Evolutionary conservation across 2,329 filamentous ascomycete species (phyloP).

Genomic region (Chaetomium strumarium): DNA sequence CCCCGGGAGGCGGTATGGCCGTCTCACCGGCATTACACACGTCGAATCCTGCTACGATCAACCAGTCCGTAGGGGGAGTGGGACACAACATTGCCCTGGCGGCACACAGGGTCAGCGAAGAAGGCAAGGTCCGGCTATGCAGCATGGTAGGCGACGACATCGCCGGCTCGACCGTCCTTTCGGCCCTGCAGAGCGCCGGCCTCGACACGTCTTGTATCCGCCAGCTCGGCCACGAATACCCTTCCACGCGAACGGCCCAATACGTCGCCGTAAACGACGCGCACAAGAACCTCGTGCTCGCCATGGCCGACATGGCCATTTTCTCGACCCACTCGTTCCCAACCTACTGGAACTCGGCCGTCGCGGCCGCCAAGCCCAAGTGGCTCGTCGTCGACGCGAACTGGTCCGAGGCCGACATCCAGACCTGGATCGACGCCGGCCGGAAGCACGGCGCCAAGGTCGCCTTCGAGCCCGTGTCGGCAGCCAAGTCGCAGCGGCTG

Average conservation of each 20-base stretch:
- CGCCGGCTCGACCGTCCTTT: constrained; percentile 67
- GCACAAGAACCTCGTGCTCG: constrained; percentile 77
- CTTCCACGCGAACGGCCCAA: constrained; percentile 68
- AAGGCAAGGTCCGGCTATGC: constrained; percentile 62
- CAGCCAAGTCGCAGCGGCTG: constrained; percentile 65
- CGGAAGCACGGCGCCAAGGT: constrained; percentile 52
- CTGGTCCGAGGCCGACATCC: constrained; percentile 63
- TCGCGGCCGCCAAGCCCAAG: constrained; percentile 53
- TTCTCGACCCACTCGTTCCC: constrained; percentile 54
- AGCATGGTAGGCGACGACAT: constrained; percentile 76
- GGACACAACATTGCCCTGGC: constrained; percentile 88
- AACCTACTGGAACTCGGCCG: constrained; percentile 53
- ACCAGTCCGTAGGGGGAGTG: constrained; percentile 81
- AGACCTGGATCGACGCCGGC: constrained; percentile 60
- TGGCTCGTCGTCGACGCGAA: constrained; percentile 87
- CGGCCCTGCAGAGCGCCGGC: constrained; percentile 56
- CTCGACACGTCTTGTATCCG: constrained; percentile 61
- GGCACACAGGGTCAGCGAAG: constrained; percentile 60
- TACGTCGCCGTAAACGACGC: constrained; percentile 86
- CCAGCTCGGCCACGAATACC: constrained; percentile 43
- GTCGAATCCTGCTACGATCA: constrained; percentile 79
- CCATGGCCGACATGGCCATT: constrained; percentile 94
- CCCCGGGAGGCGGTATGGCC: constrained; percentile 22
- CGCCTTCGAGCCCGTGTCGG: constrained; percentile 86
- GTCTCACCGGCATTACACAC: constrained; percentile 57